Conservation (phyloP, 164 flowering plant genomes). For the Kalanchoe fedtschenkoi region DNA sequence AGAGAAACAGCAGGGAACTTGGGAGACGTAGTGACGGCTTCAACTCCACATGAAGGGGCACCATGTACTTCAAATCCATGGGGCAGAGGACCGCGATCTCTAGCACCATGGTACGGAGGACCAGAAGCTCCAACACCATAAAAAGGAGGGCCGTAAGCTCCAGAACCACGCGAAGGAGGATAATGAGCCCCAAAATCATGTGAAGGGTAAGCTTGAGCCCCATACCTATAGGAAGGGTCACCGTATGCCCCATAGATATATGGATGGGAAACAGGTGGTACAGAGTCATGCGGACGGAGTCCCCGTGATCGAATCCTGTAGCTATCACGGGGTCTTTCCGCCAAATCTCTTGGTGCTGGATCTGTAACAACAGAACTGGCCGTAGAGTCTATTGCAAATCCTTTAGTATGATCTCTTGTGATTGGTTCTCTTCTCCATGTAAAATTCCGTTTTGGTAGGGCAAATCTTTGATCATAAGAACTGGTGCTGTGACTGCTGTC, state of each 20-base stretch:
- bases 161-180: too few relatives aligned
- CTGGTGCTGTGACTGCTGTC: background rate
- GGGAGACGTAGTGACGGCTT: conserved; percentile 30
- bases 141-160: too few relatives aligned
- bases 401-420: background rate
- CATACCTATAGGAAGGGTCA: background rate
- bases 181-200: background rate
- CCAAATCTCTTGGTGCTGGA: too few relatives aligned
- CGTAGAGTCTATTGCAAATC: background rate
- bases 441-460: background rate
- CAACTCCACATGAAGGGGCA: conserved; percentile 30
- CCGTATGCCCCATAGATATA: background rate
- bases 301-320: background rate
- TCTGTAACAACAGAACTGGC: background rate
- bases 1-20: conserved; percentile 84
- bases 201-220: background rate
- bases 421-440: conserved; percentile 2
- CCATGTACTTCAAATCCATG: conserved; percentile 60
- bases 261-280: background rate
- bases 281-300: background rate
- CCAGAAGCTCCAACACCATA: background rate
- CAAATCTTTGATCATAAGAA: background rate
- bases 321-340: too few relatives aligned
- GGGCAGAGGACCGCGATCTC: background rate
- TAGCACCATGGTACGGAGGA: too few relatives aligned